phyloP scores from a whole-genome alignment of 192 early-diverging fungal species.

The Endogone sp. region DNA sequence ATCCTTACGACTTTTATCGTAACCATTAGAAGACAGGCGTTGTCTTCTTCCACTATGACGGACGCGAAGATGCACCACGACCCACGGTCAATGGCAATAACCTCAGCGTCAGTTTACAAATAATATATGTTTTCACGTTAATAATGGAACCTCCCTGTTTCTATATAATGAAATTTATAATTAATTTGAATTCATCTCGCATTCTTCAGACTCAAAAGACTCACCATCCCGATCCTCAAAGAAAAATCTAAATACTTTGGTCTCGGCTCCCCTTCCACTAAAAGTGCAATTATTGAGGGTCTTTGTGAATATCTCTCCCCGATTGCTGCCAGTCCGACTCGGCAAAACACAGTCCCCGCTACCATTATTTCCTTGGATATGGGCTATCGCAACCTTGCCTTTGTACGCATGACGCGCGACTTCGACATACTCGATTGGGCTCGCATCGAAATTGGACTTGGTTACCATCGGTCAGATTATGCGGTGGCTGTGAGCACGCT shows the following conservation, averaged over 20 bases:
- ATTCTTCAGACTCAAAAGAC: background rate
- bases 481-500: background rate
- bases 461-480: background rate
- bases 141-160: too few species aligned
- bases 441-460: background rate
- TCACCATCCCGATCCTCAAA: background rate
- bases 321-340: background rate
- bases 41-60: too few species aligned
- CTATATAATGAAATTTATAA: too few species aligned
- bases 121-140: too few species aligned
- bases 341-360: background rate
- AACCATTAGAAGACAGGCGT: too few species aligned
- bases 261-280: slow-evolving; percentile 6
- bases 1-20: too few species aligned
- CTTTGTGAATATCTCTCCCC: background rate
- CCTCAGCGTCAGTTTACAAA: too few species aligned
- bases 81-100: background rate
- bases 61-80: too few species aligned
- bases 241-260: slow-evolving; percentile 15
- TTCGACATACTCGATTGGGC: slow-evolving; percentile 33
- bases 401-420: slow-evolving; percentile 32
- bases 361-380: slow-evolving; percentile 45
- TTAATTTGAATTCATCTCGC: too few species aligned
- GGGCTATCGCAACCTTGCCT: slow-evolving; percentile 48
- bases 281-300: slow-evolving; percentile 5